phyloP scores from a whole-genome alignment of 148 eudicot genomes.

The Persicaria maculosa region DNA sequence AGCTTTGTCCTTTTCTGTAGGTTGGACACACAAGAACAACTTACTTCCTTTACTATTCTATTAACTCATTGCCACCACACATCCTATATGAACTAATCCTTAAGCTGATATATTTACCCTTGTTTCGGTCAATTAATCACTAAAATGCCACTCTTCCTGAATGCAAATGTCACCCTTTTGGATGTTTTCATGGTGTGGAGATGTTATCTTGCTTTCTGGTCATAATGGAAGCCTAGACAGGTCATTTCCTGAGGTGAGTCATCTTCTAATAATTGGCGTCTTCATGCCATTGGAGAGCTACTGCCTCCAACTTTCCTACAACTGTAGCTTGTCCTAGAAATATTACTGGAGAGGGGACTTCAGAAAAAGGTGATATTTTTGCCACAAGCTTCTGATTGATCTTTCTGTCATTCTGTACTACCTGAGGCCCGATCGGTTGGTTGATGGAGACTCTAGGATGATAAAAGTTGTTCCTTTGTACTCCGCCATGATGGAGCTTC shows the following conservation, averaged over 20 bases:
- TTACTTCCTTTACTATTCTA: neutral
- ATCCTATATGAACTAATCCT: neutral
- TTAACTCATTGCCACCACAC: neutral
- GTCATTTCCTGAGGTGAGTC: conserved; percentile 3
- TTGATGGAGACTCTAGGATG: conserved; percentile 5
- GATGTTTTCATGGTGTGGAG: neutral
- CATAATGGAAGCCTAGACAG: neutral
- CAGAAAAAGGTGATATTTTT: neutral
- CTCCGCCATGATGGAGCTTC: conserved; percentile 43
- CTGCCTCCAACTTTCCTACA: neutral
- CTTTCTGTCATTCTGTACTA: neutral
- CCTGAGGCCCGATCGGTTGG: neutral
- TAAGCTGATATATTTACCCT: neutral
- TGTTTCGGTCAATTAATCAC: neutral
- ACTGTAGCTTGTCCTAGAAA: neutral
- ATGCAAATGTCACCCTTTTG: neutral
- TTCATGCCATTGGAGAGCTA: neutral
- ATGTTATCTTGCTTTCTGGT: neutral
- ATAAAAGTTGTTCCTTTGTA: conserved; percentile 12
- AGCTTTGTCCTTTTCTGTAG: conserved; percentile 3
- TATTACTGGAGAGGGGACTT: neutral
- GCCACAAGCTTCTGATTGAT: neutral
- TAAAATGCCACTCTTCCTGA: neutral
- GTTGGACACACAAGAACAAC: neutral
- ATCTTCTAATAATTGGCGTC: conserved; percentile 3